Base-by-base conservation (phyloP, 306 rosid species). In the Lathyrus aphaca region DNA sequence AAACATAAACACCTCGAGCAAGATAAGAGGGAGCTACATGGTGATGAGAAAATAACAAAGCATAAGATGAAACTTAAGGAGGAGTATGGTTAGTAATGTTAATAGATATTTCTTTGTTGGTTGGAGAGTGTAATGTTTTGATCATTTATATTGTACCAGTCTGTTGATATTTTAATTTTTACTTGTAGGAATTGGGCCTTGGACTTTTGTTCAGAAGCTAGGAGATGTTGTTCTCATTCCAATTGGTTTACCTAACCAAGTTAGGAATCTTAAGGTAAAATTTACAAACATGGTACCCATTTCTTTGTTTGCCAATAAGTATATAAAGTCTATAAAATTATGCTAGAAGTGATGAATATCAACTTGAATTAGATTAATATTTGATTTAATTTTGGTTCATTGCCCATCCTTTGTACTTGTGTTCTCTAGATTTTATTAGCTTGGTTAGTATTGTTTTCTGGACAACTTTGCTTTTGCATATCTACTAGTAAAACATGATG, bases 41-140 rank as follows among this genome's bases (percentile, higher is more conserved):
- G n/a, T n/a, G n/a, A n/a, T n/a, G n/a, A n/a, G n/a, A n/a, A n/a
- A 87, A 86, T 3, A 21, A 9, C 59, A 69, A 86, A 85, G 62
- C 93, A 87, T 83, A 90, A 87, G 69, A 78, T 74, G 78, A 90
- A 75, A 85, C 88, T 90, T 18, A 90, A 87, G 75, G 82, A 86
- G 81, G 95, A 90, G 74, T 88, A 74, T 79, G 97, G 97, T 90
- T 43, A 75, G 88, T 71, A 50, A n/a, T 63, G 3, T 48, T 19
- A 9, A 15, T 9, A 23, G 6, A 17, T 18, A 25, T 65, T 50
- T n/a, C 18, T 43, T 39, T 58, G 49, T 38, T 74, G 60, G 64
- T 30, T 45, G 5, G 16, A 18, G 25, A 18, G 4, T 16, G 56
- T 18, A 37, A 45, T 66, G 17, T n/a, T 55, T 66, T 55, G 39